These are phyloP conservation scores for Coniochaeta pulveracea DNA, from an alignment of 2,329 filamentous ascomycete genomes.

Conservation along the genomic window DNA sequence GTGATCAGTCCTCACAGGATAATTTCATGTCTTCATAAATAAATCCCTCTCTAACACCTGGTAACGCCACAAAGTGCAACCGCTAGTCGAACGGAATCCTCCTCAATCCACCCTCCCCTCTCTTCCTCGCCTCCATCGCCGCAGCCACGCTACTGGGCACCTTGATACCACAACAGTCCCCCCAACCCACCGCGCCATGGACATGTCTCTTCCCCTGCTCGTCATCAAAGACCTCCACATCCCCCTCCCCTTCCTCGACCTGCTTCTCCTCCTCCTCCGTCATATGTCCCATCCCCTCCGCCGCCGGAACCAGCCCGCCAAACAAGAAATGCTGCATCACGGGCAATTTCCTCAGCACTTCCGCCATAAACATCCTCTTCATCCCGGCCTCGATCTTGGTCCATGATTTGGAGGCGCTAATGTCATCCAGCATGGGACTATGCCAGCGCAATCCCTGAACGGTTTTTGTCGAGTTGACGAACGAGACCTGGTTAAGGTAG, in stretches of 20 bases:
- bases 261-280: conserved; percentile 27
- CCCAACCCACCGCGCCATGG: conserved; percentile 63
- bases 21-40: too few relatives aligned
- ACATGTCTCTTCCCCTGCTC: conserved; percentile 57
- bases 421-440: conserved; percentile 96
- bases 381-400: conserved; percentile 87
- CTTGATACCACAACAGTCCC: conserved; percentile 96
- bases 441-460: conserved; percentile 94
- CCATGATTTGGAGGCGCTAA: conserved; percentile 83
- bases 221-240: conserved; percentile 44
- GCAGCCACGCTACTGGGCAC: conserved; percentile 91
- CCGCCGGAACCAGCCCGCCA: conserved; percentile 71
- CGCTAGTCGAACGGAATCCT: conserved; percentile 70
- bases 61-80: too few relatives aligned
- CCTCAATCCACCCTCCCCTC: conserved; percentile 45
- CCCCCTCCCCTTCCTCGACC: conserved; percentile 35
- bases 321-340: conserved; percentile 99
- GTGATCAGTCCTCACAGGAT: too few relatives aligned
- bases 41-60: too few relatives aligned
- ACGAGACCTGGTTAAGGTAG: conserved; percentile 85
- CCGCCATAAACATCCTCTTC: conserved; percentile 91
- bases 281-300: conserved; percentile 67
- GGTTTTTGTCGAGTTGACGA: conserved; percentile 94
- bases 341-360: conserved; percentile 85
- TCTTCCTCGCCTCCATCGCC: conserved; percentile 76